Evolutionary conservation across 2,329 filamentous ascomycete species (phyloP), one percentile per base, ranked within the genome.

Genomic region (Penicillium sp.): DNA sequence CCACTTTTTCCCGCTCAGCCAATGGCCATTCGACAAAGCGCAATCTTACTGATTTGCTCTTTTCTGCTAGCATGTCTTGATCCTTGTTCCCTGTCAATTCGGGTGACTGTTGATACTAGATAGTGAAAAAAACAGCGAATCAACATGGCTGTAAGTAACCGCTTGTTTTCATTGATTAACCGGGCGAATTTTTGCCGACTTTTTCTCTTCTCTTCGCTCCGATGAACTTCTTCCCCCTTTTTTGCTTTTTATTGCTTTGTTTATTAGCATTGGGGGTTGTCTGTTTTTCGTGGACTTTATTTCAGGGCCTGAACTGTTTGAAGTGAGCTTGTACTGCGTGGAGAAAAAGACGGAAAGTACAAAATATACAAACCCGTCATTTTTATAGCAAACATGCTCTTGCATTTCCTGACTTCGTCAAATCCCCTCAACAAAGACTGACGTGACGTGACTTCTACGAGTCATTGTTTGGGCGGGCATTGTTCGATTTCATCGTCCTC

Each of bases 71-170:
- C 26, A 58, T 58, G 56, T 54, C 51, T 40, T 54, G 56, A 58
- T 24, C 51, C 56, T 40, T 53, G 56, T 50, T 46, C 56, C 56
- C 56, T 58, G 56, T 58, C 56, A 38, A 38, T 33, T 40, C 47
- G 50, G 56, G 40, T 18, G 50, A 54, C 47, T 58, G 43, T 33
- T 35, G 23, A 35, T 35, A 40, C 35, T 48, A 26, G 42, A 52
- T 11, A 50, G 7, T 28, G 12, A 8, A 35, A 35, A 46, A 55
- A 11, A 11, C 23, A 42, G 35, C 49, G 38, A 53, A 53, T 53
- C 49, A 55, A 20, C 14, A 59, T 59, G 57, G 50, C 52, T 48
- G 57, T 59, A 52, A 56, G 57, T 56, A 35, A 49, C 57, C 52
- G 43, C 48, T 42, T 56, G 35, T 56, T 50, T 18, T 18, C 40